Conservation (phyloP, 305 asterid species). For the Rubia tinctorum region DNA sequence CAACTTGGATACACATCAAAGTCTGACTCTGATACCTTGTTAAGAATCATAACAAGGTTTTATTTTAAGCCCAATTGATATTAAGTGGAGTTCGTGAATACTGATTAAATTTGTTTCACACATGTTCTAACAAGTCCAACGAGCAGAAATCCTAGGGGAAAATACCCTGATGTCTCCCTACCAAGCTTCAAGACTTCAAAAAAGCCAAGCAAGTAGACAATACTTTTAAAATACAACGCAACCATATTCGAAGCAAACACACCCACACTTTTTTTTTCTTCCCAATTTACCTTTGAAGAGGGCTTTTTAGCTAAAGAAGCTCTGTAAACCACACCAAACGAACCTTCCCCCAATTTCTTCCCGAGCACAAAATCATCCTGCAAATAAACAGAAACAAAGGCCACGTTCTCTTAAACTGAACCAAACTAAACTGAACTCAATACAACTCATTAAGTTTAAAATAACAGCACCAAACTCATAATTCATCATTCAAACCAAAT, state of each 20-base stretch:
- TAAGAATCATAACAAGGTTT: background rate
- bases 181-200: no score
- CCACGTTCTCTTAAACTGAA: background rate
- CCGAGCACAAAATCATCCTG: conserved; percentile 96
- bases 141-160: background rate
- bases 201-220: background rate
- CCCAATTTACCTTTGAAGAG: conserved; percentile 48
- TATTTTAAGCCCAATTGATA: background rate
- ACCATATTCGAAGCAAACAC: background rate
- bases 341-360: conserved; percentile 92
- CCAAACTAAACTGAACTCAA: background rate
- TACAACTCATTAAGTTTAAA: background rate
- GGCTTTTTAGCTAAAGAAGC: conserved; percentile 62
- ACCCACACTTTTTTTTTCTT: background rate
- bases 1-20: background rate
- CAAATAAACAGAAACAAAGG: conserved; percentile 16
- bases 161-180: no score
- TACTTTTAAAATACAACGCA: background rate
- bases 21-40: background rate
- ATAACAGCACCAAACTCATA: background rate
- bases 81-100: background rate
- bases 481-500: background rate
- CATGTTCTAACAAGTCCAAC: background rate
- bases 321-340: conserved; percentile 82
- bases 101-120: background rate